Base-by-base conservation (phyloP, 2,329 filamentous ascomycete species). In the Macroventuria anomochaeta region DNA sequence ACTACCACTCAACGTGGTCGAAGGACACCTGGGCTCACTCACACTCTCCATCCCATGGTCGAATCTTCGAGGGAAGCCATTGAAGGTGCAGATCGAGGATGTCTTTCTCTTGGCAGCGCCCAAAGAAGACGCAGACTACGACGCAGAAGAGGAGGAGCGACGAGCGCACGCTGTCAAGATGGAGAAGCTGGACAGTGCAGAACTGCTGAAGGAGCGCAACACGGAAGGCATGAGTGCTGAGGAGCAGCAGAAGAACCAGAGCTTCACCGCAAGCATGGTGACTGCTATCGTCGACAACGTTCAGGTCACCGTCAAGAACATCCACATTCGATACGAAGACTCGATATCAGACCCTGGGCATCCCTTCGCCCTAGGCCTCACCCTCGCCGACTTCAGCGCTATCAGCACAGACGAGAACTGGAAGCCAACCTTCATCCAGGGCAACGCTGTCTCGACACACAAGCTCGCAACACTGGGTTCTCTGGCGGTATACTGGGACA, bases 231-330 rank as follows among this genome's bases (percentile, higher is more conserved):
- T 97, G 82, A 96, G 90, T 69, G 87, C 88, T 62, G 95, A 99
- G 73, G 95, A 99, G 73, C 91, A 97, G 75, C 89, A 96, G 76
- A 96, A 96, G 78, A 97, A 90, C 73, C 93, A 99, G 80, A 97
- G 91, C 75, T 99, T 99, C 70, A 97, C 93, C 3, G 88, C 96
- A 65, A 97, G 93, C 73, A 77, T 99, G 63, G 88, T 93, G 40
- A 96, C 93, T 31, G 96, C 96, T 65, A 96, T 99, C 69, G 91
- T 97, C 70, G 95, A 99, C 81, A 99, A 99, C 70, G 82, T 99
- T 33, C 95, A 99, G 75, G 91, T 99, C 65, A 95, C 90, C 20
- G 88, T 99, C 75, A 97, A 96, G 81, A 99, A 97, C 73, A 96
- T 99, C 55, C 95, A 99, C 74, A 85, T 99, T 60, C 90, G 95